Conservation (phyloP, 73 alveolate species). For the Paramecium sonneborni region DNA sequence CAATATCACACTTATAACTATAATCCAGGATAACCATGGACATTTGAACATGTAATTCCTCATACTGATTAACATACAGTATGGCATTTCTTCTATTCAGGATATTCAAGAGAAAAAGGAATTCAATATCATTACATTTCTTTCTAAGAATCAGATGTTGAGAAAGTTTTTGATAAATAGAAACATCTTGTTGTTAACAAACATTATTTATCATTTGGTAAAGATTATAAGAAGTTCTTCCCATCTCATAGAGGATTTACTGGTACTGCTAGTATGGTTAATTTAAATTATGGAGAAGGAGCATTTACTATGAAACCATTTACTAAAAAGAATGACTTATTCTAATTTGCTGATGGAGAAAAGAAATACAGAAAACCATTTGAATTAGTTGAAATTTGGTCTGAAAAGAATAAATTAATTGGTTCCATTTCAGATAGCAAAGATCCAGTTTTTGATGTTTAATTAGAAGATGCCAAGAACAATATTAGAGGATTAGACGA, state of each 20-base stretch:
- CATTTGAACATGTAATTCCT: constrained; percentile 8
- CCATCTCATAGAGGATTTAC: constrained; percentile 14
- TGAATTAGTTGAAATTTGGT: neutral
- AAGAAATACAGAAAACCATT: neutral
- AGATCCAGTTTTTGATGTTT: neutral
- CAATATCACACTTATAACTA: neutral
- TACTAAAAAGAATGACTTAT: neutral
- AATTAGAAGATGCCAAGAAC: neutral
- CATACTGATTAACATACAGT: neutral
- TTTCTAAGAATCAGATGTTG: neutral
- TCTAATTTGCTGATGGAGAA: neutral
- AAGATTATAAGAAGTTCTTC: neutral
- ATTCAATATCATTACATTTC: neutral
- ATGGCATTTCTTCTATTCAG: constrained; percentile 46
- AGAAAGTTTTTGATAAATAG: neutral
- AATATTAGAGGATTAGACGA: constrained; percentile 39
- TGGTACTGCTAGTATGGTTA: constrained; percentile 24
- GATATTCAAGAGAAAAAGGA: neutral
- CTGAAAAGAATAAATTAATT: neutral
- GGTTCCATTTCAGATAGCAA: neutral
- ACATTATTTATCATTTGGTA: constrained; percentile 48
- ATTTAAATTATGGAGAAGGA: constrained; percentile 47
- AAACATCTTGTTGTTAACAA: neutral
- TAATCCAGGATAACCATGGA: constrained; percentile 44
- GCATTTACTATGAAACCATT: constrained; percentile 42